A percentile compares a stretch with the other conserved stretches of the same genome.
phyloP scores from a whole-genome alignment of 2,329 filamentous ascomycete species.

The Lithohypha guttulata region DNA sequence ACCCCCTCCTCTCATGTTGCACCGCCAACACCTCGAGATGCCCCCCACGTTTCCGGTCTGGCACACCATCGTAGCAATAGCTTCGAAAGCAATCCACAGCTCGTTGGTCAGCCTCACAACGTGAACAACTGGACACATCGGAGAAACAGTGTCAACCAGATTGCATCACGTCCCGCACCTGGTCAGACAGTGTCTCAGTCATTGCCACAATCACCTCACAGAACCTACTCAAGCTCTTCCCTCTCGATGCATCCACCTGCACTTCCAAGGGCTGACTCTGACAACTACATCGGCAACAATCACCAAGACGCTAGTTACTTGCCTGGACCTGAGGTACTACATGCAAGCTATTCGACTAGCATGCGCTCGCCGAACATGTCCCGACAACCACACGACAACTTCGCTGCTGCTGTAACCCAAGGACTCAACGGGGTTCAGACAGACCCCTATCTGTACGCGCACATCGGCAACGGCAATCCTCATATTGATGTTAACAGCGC shows the following conservation, averaged over 20 bases:
- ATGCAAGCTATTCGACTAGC: conserved; percentile 9
- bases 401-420: conserved; percentile 23
- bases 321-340: conserved; percentile 11
- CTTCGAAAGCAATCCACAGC: conserved; percentile 23
- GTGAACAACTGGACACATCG: conserved; percentile 21
- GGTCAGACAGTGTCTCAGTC: background rate
- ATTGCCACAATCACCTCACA: conserved; percentile 15
- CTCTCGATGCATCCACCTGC: conserved; percentile 14
- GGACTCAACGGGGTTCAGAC: conserved; percentile 18
- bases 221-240: conserved; percentile 15
- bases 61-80: conserved; percentile 23
- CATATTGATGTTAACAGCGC: conserved; percentile 29
- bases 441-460: conserved; percentile 17
- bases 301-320: conserved; percentile 13
- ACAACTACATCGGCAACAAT: conserved; percentile 9
- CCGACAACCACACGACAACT: conserved; percentile 22
- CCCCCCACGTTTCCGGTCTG: conserved; percentile 21
- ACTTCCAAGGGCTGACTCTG: conserved; percentile 14
- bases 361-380: conserved; percentile 13
- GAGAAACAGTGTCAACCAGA: background rate
- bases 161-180: background rate
- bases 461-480: conserved; percentile 17
- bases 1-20: conserved; percentile 27
- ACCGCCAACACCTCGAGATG: conserved; percentile 22
- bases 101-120: conserved; percentile 23